Evolutionary conservation across 1,284 basidiomycete genomes (phyloP).

Genomic region (Moesziomyces sp.): DNA sequence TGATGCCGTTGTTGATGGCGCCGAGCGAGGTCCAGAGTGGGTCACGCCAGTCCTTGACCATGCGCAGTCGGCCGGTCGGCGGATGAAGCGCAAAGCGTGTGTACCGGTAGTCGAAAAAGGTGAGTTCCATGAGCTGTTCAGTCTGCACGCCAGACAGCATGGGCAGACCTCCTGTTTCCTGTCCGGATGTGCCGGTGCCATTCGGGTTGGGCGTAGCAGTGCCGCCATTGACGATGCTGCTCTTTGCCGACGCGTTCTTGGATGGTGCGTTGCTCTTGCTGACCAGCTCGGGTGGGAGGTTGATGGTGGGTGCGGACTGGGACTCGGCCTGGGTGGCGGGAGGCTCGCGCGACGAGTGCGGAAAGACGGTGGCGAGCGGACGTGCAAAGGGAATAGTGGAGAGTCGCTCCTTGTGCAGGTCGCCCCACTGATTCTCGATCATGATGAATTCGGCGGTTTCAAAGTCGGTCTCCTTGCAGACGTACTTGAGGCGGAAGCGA

Average conservation of each 20-base stretch:
- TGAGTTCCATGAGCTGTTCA: conserved; percentile 66
- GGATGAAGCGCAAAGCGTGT: conserved; percentile 90
- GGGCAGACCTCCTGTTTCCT: conserved; percentile 14
- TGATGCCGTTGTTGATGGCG: conserved; percentile 53
- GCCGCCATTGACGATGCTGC: conserved; percentile 49
- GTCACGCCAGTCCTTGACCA: conserved; percentile 92
- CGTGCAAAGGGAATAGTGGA: conserved; percentile 62
- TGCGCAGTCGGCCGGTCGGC: conserved; percentile 81
- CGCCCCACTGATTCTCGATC: conserved; percentile 75
- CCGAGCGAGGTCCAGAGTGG: conserved; percentile 77
- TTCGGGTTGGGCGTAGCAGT: conserved; percentile 10
- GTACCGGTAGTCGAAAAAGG: conserved; percentile 77
- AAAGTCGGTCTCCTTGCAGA: conserved; percentile 86
- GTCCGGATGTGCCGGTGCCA: conserved; percentile 3
- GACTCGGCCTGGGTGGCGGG: conserved; percentile 61
- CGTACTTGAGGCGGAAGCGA: conserved; percentile 84
- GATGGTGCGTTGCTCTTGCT: conserved; percentile 39
- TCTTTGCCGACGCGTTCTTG: conserved; percentile 43
- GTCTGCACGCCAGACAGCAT: conserved; percentile 58
- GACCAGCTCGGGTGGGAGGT: conserved; percentile 34
- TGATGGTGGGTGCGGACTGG: conserved; percentile 41
- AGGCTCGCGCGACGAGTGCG: conserved; percentile 62
- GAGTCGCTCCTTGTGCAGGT: conserved; percentile 54
- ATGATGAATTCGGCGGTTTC: conserved; percentile 79
- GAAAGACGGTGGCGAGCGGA: conserved; percentile 63